Evolutionary conservation across 192 early-diverging fungal genomes (phyloP).

Genomic region (Backusella macrospora): DNA sequence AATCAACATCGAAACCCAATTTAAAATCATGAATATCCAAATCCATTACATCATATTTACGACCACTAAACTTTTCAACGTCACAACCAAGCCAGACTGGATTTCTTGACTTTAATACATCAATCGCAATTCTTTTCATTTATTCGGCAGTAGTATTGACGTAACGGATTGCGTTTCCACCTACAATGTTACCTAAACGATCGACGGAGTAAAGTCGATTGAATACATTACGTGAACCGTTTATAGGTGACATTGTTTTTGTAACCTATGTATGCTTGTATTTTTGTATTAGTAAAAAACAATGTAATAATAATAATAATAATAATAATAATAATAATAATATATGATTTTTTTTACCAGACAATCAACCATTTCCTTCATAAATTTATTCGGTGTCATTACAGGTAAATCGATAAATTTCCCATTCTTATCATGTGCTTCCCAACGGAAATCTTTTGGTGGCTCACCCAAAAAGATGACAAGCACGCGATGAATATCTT

Average conservation of each 20-base stretch:
- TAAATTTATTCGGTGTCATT: slow-evolving; percentile 66
- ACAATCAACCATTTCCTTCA: slow-evolving; percentile 60
- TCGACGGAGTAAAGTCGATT: slow-evolving; percentile 70
- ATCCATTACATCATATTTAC: slow-evolving; percentile 63
- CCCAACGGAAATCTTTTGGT: slow-evolving; percentile 67
- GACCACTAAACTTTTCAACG: slow-evolving; percentile 65
- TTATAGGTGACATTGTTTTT: slow-evolving; percentile 67
- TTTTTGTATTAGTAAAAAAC: not conserved
- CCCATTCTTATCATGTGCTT: slow-evolving; percentile 72
- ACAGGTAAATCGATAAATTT: slow-evolving; percentile 57
- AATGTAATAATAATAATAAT: too few relatives aligned
- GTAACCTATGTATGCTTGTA: slow-evolving; percentile 45
- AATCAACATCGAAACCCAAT: slow-evolving; percentile 63
- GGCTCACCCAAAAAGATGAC: slow-evolving; percentile 75
- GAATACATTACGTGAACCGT: slow-evolving; percentile 73
- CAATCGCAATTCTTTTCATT: slow-evolving; percentile 62
- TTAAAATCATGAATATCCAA: slow-evolving; percentile 65
- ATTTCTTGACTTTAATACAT: slow-evolving; percentile 58
- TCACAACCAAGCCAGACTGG: slow-evolving; percentile 83
- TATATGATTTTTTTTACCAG: too few relatives aligned
- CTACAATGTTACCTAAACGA: slow-evolving; percentile 73
- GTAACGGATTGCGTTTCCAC: slow-evolving; percentile 67
- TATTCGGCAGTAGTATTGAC: slow-evolving; percentile 60
- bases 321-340: too few relatives aligned
- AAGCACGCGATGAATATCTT: slow-evolving; percentile 70